Conservation (phyloP, 495 filamentous ascomycete species). For the Cairneyella variabilis region DNA sequence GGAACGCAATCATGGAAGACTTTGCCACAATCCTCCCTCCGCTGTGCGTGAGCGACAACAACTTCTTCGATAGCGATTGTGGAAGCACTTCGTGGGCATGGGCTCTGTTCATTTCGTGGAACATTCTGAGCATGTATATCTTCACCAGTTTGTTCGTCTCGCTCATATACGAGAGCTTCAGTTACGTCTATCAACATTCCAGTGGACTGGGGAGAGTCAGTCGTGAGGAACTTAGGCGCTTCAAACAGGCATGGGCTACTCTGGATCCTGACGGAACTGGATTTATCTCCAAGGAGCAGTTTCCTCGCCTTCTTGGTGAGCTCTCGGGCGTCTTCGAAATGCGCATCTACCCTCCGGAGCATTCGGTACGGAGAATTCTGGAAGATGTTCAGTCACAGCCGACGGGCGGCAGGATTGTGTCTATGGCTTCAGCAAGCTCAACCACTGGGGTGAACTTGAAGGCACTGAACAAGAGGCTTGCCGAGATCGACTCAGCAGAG, state of each 20-base stretch:
- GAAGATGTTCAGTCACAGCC: conserved; percentile 69
- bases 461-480: conserved; percentile 69
- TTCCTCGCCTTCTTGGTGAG: conserved; percentile 85
- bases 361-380: conserved; percentile 76
- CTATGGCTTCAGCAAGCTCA: conserved; percentile 42
- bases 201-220: conserved; percentile 80
- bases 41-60: conserved; percentile 60
- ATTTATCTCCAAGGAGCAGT: conserved; percentile 86
- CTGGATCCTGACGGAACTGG: conserved; percentile 89
- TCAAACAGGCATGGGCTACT: conserved; percentile 98
- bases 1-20: conserved; percentile 97
- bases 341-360: conserved; percentile 91
- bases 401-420: conserved; percentile 49
- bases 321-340: conserved; percentile 94
- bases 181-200: conserved; percentile 96
- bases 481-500: conserved; percentile 66
- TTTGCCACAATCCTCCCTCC: conserved; percentile 76
- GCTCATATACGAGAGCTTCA: conserved; percentile 98
- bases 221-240: conserved; percentile 87
- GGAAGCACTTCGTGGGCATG: conserved; percentile 85
- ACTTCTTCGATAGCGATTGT: conserved; percentile 86
- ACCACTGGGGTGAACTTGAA: conserved; percentile 70
- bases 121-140: conserved; percentile 99
- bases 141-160: conserved; percentile 98
- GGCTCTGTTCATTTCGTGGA: conserved; percentile 90